phyloP scores from a whole-genome alignment of 495 filamentous ascomycete species.

The Penicillium canariense region DNA sequence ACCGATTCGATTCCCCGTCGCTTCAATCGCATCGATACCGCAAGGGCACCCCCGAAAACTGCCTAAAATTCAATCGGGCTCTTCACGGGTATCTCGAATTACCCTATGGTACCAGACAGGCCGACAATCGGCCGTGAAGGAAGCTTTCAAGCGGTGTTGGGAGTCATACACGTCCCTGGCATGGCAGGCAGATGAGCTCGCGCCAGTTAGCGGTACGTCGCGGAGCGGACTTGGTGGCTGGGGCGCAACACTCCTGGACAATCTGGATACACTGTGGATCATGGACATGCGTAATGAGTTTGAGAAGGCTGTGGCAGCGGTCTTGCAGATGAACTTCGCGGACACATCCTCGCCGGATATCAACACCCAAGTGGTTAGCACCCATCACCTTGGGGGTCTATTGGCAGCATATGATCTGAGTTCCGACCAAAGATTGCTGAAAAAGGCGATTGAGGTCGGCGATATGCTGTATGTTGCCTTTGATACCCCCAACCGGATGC shows the following conservation, averaged over 20 bases:
- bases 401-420: slow-evolving; percentile 52
- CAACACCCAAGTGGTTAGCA: slow-evolving; percentile 51
- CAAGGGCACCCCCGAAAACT: neutral
- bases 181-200: slow-evolving; percentile 67
- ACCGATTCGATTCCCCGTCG: slow-evolving; percentile 11
- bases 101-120: slow-evolving; percentile 12
- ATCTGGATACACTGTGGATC: slow-evolving; percentile 87
- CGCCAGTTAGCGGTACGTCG: slow-evolving; percentile 54
- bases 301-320: slow-evolving; percentile 64
- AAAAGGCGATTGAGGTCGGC: slow-evolving; percentile 34
- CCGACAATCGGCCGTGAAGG: slow-evolving; percentile 47
- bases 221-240: slow-evolving; percentile 74
- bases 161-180: slow-evolving; percentile 60
- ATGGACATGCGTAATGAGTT: slow-evolving; percentile 81
- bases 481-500: slow-evolving; percentile 40
- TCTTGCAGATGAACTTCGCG: slow-evolving; percentile 70
- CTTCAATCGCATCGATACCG: slow-evolving; percentile 4
- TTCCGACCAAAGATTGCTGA: slow-evolving; percentile 29
- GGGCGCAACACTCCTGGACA: slow-evolving; percentile 79
- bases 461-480: slow-evolving; percentile 41
- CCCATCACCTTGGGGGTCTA: slow-evolving; percentile 51
- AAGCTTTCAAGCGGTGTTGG: slow-evolving; percentile 63
- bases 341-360: slow-evolving; percentile 24
- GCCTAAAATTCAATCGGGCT: slow-evolving; percentile 8
- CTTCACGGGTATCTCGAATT: neutral